Evolutionary conservation across 208 protist genomes (phyloP).

Genomic region (Angomonas ambiguus): DNA sequence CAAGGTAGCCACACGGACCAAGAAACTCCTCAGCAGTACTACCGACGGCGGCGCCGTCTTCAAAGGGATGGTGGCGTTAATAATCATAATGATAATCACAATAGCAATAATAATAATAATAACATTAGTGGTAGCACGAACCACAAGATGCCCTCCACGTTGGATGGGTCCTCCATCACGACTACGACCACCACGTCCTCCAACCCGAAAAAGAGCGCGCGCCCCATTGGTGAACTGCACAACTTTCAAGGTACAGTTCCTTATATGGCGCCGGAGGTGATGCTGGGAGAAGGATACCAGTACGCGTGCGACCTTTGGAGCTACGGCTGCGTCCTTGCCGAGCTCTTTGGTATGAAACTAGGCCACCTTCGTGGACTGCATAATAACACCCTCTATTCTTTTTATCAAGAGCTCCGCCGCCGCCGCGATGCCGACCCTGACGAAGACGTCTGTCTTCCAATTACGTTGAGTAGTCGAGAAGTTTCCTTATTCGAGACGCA

Average conservation of each 20-base stretch:
- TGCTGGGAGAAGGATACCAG: slow-evolving; percentile 74
- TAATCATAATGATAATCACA: background rate
- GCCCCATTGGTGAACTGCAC: slow-evolving; percentile 31
- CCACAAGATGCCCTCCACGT: background rate
- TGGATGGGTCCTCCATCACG: too few species aligned
- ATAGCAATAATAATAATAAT: background rate
- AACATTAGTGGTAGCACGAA: background rate
- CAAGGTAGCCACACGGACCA: background rate
- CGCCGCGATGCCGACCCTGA: slow-evolving; percentile 36
- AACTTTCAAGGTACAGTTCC: slow-evolving; percentile 79
- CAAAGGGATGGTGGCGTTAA: background rate
- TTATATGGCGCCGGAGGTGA: slow-evolving; percentile 86
- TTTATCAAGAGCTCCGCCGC: slow-evolving; percentile 45
- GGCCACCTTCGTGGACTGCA: slow-evolving; percentile 68
- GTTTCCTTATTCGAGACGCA: background rate
- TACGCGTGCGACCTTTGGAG: slow-evolving; percentile 83
- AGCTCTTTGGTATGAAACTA: slow-evolving; percentile 69
- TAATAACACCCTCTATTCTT: slow-evolving; percentile 54
- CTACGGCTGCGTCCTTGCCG: slow-evolving; percentile 71
- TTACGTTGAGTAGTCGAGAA: background rate
- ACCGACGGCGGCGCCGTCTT: too few species aligned
- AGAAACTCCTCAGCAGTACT: background rate
- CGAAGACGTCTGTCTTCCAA: background rate
- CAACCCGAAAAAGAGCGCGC: slow-evolving; percentile 35
- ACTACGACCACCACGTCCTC: too few species aligned